Conservation (phyloP, 768 basidiomycete species). For the Ramaria sp. region DNA sequence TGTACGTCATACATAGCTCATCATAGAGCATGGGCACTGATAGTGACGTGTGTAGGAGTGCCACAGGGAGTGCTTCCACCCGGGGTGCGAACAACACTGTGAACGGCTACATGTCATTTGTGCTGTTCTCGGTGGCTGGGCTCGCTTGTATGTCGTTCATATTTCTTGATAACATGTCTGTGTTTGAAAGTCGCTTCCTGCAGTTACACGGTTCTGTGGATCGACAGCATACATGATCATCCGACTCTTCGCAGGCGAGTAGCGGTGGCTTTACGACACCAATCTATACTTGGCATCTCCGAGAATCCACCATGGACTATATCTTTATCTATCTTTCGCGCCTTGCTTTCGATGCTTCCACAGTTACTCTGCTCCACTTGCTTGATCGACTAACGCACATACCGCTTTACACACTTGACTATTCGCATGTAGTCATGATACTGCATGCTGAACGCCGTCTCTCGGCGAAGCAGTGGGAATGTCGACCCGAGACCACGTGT, state of each 20-base stretch:
- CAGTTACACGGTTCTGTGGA: constrained; percentile 80
- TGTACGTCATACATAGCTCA: constrained; percentile 32
- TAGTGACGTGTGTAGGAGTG: constrained; percentile 22
- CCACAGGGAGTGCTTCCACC: constrained; percentile 39
- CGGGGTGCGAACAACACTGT: constrained; percentile 42
- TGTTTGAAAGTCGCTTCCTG: not conserved
- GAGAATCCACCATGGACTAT: not conserved
- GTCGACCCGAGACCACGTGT: too few species aligned
- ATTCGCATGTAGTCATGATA: too few species aligned
- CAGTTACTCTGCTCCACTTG: not conserved
- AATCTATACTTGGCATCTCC: not conserved
- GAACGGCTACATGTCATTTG: constrained; percentile 80
- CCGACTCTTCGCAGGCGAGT: constrained; percentile 85
- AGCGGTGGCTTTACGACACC: constrained; percentile 13
- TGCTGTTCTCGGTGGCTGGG: constrained; percentile 80
- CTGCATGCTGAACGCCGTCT: too few species aligned
- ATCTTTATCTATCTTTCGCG: not conserved
- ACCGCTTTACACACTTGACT: too few species aligned
- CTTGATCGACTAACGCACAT: too few species aligned
- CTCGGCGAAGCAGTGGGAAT: too few species aligned
- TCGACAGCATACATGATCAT: constrained; percentile 75
- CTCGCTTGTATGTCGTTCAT: constrained; percentile 62
- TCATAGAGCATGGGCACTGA: not conserved
- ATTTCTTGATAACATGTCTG: not conserved
- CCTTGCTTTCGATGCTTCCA: too few species aligned